These are phyloP conservation scores for Effrenium voratum DNA, from an alignment of 73 alveolate species.

Conservation along the genomic window DNA sequence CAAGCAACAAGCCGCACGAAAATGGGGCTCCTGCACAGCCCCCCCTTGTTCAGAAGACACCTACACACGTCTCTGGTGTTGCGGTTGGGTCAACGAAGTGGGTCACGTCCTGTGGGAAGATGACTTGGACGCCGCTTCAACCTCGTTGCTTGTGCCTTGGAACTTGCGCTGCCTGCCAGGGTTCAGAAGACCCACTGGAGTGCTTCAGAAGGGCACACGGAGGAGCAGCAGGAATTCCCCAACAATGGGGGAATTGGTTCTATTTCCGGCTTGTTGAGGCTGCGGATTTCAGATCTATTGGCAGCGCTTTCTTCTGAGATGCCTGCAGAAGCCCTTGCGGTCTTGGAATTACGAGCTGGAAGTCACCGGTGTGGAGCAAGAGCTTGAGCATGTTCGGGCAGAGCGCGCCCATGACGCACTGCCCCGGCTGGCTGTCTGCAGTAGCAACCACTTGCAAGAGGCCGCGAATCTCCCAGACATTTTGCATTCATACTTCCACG, in stretches of 20 bases:
- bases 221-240: not conserved
- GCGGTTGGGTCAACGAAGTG: no score
- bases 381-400: no score
- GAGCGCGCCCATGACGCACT: no score
- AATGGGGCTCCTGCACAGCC: no score
- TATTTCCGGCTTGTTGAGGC: not conserved
- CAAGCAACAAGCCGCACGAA: no score
- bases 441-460: not conserved
- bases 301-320: not conserved
- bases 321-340: not conserved
- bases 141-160: not conserved
- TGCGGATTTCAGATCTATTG: not conserved
- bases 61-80: no score
- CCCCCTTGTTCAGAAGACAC: no score
- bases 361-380: no score
- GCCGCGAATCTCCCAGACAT: not conserved
- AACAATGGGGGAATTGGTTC: no score
- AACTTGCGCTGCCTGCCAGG: not conserved
- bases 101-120: not conserved
- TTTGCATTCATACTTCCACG: not conserved
- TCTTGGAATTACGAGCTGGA: no score
- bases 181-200: not conserved
- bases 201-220: not conserved
- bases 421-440: no score
- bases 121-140: not conserved